Evolutionary conservation across 2,329 filamentous ascomycete genomes (phyloP).

Genomic region (Fusarium continuum): DNA sequence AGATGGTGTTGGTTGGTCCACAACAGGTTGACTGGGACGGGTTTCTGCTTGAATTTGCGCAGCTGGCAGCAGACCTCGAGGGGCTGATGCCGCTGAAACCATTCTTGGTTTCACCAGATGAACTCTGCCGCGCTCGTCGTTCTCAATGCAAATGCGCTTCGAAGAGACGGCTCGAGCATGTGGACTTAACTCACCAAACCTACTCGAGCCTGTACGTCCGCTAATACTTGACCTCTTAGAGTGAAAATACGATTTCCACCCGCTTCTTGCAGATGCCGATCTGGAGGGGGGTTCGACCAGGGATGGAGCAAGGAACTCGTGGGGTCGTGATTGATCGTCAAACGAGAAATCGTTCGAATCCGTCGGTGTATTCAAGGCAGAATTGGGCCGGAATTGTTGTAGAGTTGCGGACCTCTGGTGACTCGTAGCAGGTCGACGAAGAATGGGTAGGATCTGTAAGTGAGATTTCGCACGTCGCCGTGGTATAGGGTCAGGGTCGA

Average conservation of each 20-base stretch:
- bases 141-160: conserved; percentile 44
- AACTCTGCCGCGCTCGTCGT: conserved; percentile 39
- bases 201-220: conserved; percentile 34
- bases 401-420: conserved; percentile 79
- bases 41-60: conserved; percentile 39
- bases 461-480: conserved; percentile 66
- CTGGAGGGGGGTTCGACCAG: conserved; percentile 35
- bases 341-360: conserved; percentile 47
- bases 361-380: conserved; percentile 39
- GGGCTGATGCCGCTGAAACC: conserved; percentile 44
- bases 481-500: conserved; percentile 53
- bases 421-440: conserved; percentile 80
- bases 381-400: conserved; percentile 59
- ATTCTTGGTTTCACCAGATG: conserved; percentile 52
- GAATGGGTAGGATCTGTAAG: conserved; percentile 69
- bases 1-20: conserved; percentile 32
- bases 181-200: conserved; percentile 43
- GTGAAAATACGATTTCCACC: conserved; percentile 69
- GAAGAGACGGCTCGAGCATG: conserved; percentile 32
- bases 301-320: conserved; percentile 44
- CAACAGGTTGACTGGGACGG: conserved; percentile 4
- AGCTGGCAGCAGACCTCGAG: conserved; percentile 35
- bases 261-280: conserved; percentile 29
- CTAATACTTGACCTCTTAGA: conserved; percentile 46
- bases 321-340: conserved; percentile 47